Percentiles rank a stretch among this genome's conserved stretches.
Conservation (phyloP, 352 stramenopile species). For the Phytophthora hibernalis region DNA sequence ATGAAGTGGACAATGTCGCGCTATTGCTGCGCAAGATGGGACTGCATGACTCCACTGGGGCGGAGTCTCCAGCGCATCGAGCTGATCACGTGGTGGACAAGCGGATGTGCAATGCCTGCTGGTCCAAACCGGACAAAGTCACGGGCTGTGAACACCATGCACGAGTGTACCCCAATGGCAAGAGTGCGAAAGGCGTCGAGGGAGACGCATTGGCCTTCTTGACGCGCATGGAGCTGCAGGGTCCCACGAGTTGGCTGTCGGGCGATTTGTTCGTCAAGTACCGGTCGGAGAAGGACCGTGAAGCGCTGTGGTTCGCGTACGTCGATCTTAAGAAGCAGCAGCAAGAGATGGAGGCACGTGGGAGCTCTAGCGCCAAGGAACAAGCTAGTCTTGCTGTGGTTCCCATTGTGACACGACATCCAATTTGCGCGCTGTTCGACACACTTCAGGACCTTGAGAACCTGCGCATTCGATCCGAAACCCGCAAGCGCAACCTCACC, state of each 20-base stretch:
- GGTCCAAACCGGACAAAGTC: constrained; percentile 60
- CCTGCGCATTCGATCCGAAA: constrained; percentile 60
- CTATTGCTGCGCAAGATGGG: constrained; percentile 77
- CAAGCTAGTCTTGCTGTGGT: constrained; percentile 41
- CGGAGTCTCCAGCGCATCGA: constrained; percentile 41
- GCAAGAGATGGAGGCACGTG: constrained; percentile 30
- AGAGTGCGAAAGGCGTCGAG: constrained; percentile 25
- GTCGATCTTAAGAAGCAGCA: constrained; percentile 50
- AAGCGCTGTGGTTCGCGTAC: constrained; percentile 64
- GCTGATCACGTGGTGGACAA: constrained; percentile 76
- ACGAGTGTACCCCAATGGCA: constrained; percentile 45
- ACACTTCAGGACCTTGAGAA: constrained; percentile 80
- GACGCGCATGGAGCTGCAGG: constrained; percentile 67
- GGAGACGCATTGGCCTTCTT: constrained; percentile 27
- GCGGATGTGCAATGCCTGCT: constrained; percentile 86
- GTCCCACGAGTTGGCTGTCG: constrained; percentile 81
- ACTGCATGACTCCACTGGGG: constrained; percentile 45
- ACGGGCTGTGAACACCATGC: constrained; percentile 74
- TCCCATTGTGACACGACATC: constrained; percentile 71
- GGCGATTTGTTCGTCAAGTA: constrained; percentile 87
- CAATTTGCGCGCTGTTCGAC: constrained; percentile 64
- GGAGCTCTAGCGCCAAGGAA: constrained; percentile 22
- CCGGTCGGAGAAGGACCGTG: constrained; percentile 73
- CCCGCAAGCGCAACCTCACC: constrained; percentile 71
- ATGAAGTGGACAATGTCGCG: constrained; percentile 78